These are phyloP conservation scores for Camelina hispida DNA, from an alignment of 345 rosid genomes.

Conservation along the genomic window DNA sequence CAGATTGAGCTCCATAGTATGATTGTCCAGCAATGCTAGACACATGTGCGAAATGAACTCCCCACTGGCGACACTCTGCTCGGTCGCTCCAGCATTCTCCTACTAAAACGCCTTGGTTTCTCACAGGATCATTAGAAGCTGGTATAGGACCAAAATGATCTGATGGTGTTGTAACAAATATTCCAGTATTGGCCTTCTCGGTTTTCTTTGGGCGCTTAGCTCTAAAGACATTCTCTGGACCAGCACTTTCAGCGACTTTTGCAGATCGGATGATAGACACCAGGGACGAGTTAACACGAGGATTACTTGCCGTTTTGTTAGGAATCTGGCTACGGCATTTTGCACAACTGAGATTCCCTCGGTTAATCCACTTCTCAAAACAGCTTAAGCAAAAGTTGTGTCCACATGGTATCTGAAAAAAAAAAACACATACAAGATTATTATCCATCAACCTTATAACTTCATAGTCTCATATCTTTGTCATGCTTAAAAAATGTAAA, in stretches of 20 bases:
- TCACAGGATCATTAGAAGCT: conserved; percentile 66
- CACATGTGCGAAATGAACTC: conserved; percentile 66
- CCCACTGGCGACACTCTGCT: conserved; percentile 75
- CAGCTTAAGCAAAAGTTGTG: conserved; percentile 75
- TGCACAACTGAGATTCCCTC: conserved; percentile 33
- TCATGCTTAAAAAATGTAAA: no score
- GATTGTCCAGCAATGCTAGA: conserved; percentile 74
- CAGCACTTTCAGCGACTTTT: neutral
- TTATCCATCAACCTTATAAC: no score
- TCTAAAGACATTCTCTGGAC: conserved; percentile 66
- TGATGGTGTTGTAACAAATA: conserved; percentile 60
- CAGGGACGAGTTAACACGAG: neutral
- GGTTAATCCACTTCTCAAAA: conserved; percentile 65
- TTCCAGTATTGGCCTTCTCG: conserved; percentile 75
- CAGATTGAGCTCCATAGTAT: conserved; percentile 63
- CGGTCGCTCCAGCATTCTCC: conserved; percentile 71
- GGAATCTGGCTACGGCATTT: neutral
- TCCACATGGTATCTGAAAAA: conserved; percentile 71
- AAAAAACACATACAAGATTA: neutral
- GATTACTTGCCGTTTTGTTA: neutral
- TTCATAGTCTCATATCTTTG: no score
- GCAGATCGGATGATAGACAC: neutral
- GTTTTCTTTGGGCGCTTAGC: conserved; percentile 56
- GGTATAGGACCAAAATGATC: conserved; percentile 78
- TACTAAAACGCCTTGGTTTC: conserved; percentile 69